Base-by-base conservation (phyloP, 2,329 filamentous ascomycete genomes). In the Blastomyces gilchristii region DNA sequence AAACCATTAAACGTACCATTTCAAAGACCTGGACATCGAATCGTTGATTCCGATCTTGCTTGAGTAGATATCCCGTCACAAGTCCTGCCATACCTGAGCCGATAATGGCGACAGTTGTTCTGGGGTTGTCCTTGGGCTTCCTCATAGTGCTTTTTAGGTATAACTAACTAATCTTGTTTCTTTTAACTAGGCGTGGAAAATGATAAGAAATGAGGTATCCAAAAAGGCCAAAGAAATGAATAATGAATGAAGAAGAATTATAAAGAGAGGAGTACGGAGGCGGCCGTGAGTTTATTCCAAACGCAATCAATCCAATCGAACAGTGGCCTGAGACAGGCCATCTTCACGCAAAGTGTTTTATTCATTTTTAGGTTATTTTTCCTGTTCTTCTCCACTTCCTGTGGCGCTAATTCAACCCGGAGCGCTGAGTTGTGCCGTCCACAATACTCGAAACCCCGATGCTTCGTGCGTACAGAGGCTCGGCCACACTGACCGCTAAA, bases 61-160 rank as follows among this genome's bases (percentile, higher is more conserved):
- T 69, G 28, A 82, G 72, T 37, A 82, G 70, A 67, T 79, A 76
- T 18, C 78, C 79, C 9, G 74, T 75, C n/a, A 76, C 74, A 61
- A 82, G 70, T 14, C 80, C 80, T 3, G 80, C 79, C 73, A 82
- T 77, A 18, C 80, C 79, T 1, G 78, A 78, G 60, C 80, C 80
- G 37, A 82, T 71, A 43, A 82, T 70, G 52, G 78, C 79, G 34
- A 81, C 78, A 39, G 69, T 67, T 61, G 69, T 64, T 61, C 50
- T 62, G 47, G 41, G 47, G 50, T 16, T 59, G 52, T 64, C 45
- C 18, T 63, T 43, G 7, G 62, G 41, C 11, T 58, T 52, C 31
- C 31, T 28, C 59, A 61, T 61, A 3, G 9, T 16, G 11, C 25
- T n/a, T 16, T 9, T 18, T 6, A 34, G n/a, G 18, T 37, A 41